A percentile compares a stretch with the other conserved stretches of the same genome.
Evolutionary conservation across 495 filamentous ascomycete species (phyloP).

Genomic region (Tuber brumale): DNA sequence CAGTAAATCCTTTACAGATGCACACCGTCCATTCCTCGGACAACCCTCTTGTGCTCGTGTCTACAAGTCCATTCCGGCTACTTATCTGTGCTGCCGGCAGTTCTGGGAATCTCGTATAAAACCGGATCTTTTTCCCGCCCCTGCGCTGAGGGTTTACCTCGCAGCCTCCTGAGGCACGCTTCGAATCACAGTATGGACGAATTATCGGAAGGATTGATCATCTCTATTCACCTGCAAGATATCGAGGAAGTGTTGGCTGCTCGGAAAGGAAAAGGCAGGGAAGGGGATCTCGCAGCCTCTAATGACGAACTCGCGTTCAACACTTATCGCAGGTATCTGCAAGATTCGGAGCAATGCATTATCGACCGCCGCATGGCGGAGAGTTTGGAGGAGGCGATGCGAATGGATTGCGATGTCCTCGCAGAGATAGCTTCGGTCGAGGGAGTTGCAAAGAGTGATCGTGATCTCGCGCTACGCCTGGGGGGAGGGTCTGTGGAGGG

Average conservation of each 20-base stretch:
- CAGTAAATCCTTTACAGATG: not conserved
- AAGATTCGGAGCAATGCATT: not conserved
- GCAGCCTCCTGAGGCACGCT: not conserved
- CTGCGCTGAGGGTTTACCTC: not conserved
- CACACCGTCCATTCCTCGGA: not conserved
- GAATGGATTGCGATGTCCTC: slow-evolving; percentile 14
- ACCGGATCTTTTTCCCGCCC: not conserved
- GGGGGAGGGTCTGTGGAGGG: not conserved
- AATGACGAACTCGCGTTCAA: slow-evolving; percentile 23
- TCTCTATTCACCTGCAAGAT: slow-evolving; percentile 26
- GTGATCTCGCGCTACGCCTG: slow-evolving; percentile 23
- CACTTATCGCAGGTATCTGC: slow-evolving; percentile 23
- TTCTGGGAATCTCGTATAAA: not conserved
- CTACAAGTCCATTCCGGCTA: not conserved
- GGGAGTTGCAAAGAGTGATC: slow-evolving; percentile 12
- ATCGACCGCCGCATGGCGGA: slow-evolving; percentile 19
- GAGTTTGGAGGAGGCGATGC: slow-evolving; percentile 25
- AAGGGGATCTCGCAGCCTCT: slow-evolving; percentile 15
- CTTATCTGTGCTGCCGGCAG: not conserved
- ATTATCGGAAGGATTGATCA: slow-evolving; percentile 17
- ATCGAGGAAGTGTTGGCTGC: slow-evolving; percentile 11
- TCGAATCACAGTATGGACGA: slow-evolving; percentile 12
- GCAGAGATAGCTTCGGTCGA: slow-evolving; percentile 10
- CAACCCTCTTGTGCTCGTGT: not conserved
- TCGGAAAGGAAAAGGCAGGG: slow-evolving; percentile 28